These are phyloP conservation scores for Mycocentrospora acerina DNA, from an alignment of 2,329 filamentous ascomycete genomes.

Conservation along the genomic window DNA sequence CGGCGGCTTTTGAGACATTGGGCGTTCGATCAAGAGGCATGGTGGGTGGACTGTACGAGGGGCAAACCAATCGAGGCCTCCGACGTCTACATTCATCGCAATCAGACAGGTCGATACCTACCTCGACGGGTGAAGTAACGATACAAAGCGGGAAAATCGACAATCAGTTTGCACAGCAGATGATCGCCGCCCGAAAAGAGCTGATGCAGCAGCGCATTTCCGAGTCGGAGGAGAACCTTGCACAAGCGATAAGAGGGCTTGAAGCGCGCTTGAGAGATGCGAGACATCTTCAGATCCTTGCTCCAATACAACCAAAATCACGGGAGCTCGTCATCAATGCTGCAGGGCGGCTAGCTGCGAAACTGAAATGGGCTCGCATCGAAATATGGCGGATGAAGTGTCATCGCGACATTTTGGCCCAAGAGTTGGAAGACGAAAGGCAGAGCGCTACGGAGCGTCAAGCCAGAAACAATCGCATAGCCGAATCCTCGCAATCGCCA, in stretches of 20 bases:
- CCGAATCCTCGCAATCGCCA: conserved; percentile 20
- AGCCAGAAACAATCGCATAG: conserved; percentile 27
- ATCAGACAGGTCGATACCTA: conserved; percentile 63
- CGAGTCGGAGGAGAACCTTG: conserved; percentile 79
- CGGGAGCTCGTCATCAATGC: conserved; percentile 83
- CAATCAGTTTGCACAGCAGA: conserved; percentile 80
- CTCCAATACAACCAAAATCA: conserved; percentile 87
- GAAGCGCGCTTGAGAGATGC: conserved; percentile 85
- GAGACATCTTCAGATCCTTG: conserved; percentile 82
- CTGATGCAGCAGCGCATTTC: conserved; percentile 82
- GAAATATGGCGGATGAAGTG: conserved; percentile 92
- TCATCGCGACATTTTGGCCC: conserved; percentile 80
- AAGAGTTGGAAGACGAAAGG: conserved; percentile 82
- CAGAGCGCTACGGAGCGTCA: conserved; percentile 38
- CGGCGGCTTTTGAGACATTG: conserved; percentile 87
- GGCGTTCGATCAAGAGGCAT: conserved; percentile 89
- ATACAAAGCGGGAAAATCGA: conserved; percentile 74
- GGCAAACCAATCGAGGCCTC: conserved; percentile 72
- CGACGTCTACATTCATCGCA: conserved; percentile 64
- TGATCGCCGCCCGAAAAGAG: conserved; percentile 76
- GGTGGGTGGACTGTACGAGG: conserved; percentile 81
- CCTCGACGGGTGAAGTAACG: conserved; percentile 71
- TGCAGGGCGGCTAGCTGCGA: conserved; percentile 80
- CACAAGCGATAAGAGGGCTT: conserved; percentile 71
- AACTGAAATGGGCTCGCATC: conserved; percentile 90